Evolutionary conservation across 1,284 basidiomycete species (phyloP), one percentile per base, ranked within the genome.

Genomic region (Anthracocystis walkeri): DNA sequence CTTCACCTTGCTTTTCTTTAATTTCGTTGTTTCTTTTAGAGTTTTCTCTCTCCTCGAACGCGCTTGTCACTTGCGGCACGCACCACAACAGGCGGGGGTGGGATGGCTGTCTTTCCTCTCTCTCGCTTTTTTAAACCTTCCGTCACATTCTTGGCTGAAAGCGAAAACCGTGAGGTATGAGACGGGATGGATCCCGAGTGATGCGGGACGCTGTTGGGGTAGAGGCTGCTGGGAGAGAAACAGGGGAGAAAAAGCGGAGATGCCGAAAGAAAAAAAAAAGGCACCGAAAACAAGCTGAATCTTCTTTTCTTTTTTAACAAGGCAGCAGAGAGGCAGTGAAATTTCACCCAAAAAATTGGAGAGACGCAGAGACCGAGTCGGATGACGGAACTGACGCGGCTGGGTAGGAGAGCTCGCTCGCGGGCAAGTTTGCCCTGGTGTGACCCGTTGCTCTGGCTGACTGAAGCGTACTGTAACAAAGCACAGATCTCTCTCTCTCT

Each of bases 361-460:
- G 46, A 27, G 18, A 31, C 27, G 18, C 20, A 51, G 20, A 31
- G 49, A 20, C 20, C 35, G 50, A 38, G 40, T 52, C 61, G 61
- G 61, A 57, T 64, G 61, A 57, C 49, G 54, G 61, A 56, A 41
- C 41, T 51, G 57, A 58, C 38, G 57, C 57, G 40, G 56, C 21
- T 7, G 35, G 48, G 35, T 12, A n/a, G 29, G 23, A 8, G 33
- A 33, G 33, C 33, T 5, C 11, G 6, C 11, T 7, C 33, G 25
- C 45, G 46, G 27, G 27, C 46, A 27, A 31, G 33, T 33, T 33
- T 33, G 33, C 40, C 10, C n/a, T 18, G 27, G 29, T 29, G 29
- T 48, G 46, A 48, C 27, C 46, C 33, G 33, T 38, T 38, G 35
- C 35, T 38, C 33, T 35, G 45, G 45, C 48, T 49, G 48, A 38